Percentiles rank a stretch among this genome's conserved stretches.
These are phyloP conservation scores for Pelargonium exstipulatum DNA, from an alignment of 441 rosid species.

Conservation along the genomic window DNA sequence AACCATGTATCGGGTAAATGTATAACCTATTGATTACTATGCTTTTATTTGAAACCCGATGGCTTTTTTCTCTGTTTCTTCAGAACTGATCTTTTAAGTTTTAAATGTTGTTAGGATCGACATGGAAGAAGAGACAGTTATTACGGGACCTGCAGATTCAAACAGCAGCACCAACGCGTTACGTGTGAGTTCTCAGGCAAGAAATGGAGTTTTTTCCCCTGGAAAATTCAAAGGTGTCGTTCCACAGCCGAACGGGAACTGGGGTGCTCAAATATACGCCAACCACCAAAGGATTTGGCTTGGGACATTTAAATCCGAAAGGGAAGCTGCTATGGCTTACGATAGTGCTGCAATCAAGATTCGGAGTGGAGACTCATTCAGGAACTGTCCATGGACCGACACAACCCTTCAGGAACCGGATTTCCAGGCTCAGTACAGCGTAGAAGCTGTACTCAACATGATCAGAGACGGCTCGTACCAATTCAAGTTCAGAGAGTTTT, in stretches of 20 bases:
- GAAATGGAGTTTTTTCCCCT: neutral
- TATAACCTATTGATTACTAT: too few species aligned
- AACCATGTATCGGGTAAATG: too few species aligned
- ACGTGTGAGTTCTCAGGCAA: constrained; percentile 24
- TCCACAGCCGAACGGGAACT: constrained; percentile 47
- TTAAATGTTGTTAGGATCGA: constrained; percentile 16
- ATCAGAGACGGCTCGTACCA: constrained; percentile 47
- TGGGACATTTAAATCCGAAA: constrained; percentile 52
- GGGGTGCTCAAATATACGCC: constrained; percentile 65
- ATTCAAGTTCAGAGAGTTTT: constrained; percentile 34
- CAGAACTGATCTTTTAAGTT: neutral
- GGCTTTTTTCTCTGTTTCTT: too few species aligned
- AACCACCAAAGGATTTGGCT: constrained; percentile 56
- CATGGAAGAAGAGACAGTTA: constrained; percentile 26
- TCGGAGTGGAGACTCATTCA: constrained; percentile 31
- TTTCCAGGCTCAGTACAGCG: constrained; percentile 36
- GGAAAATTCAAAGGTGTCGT: constrained; percentile 52
- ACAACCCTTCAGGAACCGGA: constrained; percentile 32
- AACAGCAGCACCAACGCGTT: constrained; percentile 24
- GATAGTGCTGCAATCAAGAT: constrained; percentile 58
- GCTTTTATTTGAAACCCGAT: too few species aligned
- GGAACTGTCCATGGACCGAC: constrained; percentile 36
- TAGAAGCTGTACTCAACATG: constrained; percentile 43
- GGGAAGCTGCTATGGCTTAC: constrained; percentile 62
- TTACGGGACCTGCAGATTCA: constrained; percentile 35